Evolutionary conservation across 1,284 basidiomycete genomes (phyloP).

Genomic region (Ustilago curta): DNA sequence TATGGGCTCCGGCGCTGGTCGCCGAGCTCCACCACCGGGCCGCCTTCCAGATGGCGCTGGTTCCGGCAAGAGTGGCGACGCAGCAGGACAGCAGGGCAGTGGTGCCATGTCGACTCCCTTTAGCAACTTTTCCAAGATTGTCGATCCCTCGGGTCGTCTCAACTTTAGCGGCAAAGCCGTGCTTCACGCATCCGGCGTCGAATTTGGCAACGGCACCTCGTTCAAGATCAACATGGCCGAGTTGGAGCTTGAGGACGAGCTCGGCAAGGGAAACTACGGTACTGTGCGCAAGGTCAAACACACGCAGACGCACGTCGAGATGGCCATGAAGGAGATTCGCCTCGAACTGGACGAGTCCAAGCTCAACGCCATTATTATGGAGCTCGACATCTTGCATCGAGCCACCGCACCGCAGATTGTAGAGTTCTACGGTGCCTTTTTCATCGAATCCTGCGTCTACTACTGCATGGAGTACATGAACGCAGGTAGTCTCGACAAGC

Average conservation of each 20-base stretch:
- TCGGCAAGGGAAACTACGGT: slow-evolving; percentile 96
- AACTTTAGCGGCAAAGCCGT: slow-evolving; percentile 95
- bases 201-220: slow-evolving; percentile 91
- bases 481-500: slow-evolving; percentile 89
- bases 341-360: slow-evolving; percentile 95
- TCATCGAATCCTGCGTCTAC: slow-evolving; percentile 97
- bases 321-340: slow-evolving; percentile 99
- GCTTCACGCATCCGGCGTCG: slow-evolving; percentile 89
- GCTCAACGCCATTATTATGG: slow-evolving; percentile 96
- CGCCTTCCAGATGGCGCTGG: slow-evolving; percentile 67
- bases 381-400: slow-evolving; percentile 95
- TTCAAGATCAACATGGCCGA: slow-evolving; percentile 97
- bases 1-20: slow-evolving; percentile 75
- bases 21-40: slow-evolving; percentile 72
- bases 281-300: slow-evolving; percentile 96
- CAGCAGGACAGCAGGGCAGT: slow-evolving; percentile 47
- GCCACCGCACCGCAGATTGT: slow-evolving; percentile 91
- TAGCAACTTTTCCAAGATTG: slow-evolving; percentile 91
- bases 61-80: slow-evolving; percentile 17
- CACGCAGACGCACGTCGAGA: slow-evolving; percentile 90
- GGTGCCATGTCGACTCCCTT: slow-evolving; percentile 79
- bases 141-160: slow-evolving; percentile 94
- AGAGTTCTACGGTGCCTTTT: slow-evolving; percentile 98
- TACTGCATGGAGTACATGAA: slow-evolving; percentile 99
- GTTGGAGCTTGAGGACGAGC: slow-evolving; percentile 84